Percentiles rank a stretch among this genome's conserved stretches.
Evolutionary conservation across 352 stramenopile species (phyloP).

Genomic region (Phytopythium oedochilum): DNA sequence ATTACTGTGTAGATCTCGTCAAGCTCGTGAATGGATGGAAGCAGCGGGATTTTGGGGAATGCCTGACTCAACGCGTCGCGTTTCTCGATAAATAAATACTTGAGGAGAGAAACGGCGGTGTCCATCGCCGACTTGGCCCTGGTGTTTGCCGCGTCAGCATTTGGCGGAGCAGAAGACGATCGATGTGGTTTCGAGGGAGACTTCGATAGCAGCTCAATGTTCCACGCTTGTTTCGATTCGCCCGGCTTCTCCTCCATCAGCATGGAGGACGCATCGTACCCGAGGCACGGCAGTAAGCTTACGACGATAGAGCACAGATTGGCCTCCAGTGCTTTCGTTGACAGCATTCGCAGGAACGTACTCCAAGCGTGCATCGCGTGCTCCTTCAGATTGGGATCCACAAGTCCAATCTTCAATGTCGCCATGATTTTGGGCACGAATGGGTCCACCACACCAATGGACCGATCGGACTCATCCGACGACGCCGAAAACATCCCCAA

Average conservation of each 20-base stretch:
- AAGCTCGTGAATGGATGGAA: conserved; percentile 63
- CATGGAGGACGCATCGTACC: conserved; percentile 32
- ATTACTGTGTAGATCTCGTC: conserved; percentile 57
- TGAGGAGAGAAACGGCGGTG: conserved; percentile 30
- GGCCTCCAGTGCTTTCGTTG: conserved; percentile 67
- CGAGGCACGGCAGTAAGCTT: conserved; percentile 77
- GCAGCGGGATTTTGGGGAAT: conserved; percentile 64
- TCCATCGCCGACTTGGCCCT: conserved; percentile 8
- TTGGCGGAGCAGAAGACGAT: neutral
- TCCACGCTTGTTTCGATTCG: conserved; percentile 14
- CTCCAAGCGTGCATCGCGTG: conserved; percentile 67
- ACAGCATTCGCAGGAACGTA: conserved; percentile 80
- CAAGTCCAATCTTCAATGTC: conserved; percentile 75
- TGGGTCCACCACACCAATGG: conserved; percentile 56
- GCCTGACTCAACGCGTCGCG: conserved; percentile 44
- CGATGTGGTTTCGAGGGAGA: neutral
- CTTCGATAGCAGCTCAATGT: conserved; percentile 30
- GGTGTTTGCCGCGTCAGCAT: neutral
- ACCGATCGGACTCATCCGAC: conserved; percentile 15
- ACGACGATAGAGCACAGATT: conserved; percentile 87
- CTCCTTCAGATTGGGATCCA: conserved; percentile 46
- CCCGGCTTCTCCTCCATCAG: conserved; percentile 19
- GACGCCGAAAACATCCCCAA: conserved; percentile 53
- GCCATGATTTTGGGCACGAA: conserved; percentile 90
- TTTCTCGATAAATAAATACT: conserved; percentile 79